Evolutionary conservation across 1,139 yeast genomes (phyloP).

Genomic region (Groenewaldozyma auringiensis): DNA sequence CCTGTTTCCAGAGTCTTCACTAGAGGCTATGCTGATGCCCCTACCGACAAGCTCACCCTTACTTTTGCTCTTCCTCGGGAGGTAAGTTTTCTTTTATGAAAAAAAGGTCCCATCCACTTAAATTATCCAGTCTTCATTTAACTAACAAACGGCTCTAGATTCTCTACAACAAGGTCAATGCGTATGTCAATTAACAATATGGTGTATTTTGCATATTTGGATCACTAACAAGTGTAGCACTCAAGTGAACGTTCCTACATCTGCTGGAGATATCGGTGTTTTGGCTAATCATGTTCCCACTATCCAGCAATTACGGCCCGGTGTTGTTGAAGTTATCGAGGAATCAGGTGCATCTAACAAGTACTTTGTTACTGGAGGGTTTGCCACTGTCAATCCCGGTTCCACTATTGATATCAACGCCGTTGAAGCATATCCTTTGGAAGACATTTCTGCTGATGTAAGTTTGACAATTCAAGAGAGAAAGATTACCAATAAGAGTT

Average conservation of each 20-base stretch:
- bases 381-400: slow-evolving; percentile 95
- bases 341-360: slow-evolving; percentile 72
- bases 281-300: slow-evolving; percentile 97
- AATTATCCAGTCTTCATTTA: background rate
- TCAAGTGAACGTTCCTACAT: slow-evolving; percentile 95
- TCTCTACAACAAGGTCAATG: slow-evolving; percentile 38
- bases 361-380: slow-evolving; percentile 89
- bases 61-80: slow-evolving; percentile 61
- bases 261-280: slow-evolving; percentile 95
- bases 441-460: slow-evolving; percentile 67
- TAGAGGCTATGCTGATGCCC: slow-evolving; percentile 82
- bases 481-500: background rate
- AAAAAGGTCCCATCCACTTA: too few relatives aligned
- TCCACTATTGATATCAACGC: slow-evolving; percentile 87
- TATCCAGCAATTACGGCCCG: slow-evolving; percentile 95
- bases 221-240: slow-evolving; percentile 37
- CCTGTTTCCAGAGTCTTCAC: slow-evolving; percentile 54
- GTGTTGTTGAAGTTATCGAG: slow-evolving; percentile 86
- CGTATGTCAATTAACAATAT: slow-evolving; percentile 26
- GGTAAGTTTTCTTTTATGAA: slow-evolving; percentile 11
- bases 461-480: slow-evolving; percentile 7
- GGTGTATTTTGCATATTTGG: slow-evolving; percentile 1
- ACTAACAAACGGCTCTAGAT: slow-evolving; percentile 23
- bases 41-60: slow-evolving; percentile 72
- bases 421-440: slow-evolving; percentile 91